Percentiles rank a stretch among this genome's conserved stretches.
Evolutionary conservation across 2,329 filamentous ascomycete genomes (phyloP).

Genomic region (Epichloe festucae): DNA sequence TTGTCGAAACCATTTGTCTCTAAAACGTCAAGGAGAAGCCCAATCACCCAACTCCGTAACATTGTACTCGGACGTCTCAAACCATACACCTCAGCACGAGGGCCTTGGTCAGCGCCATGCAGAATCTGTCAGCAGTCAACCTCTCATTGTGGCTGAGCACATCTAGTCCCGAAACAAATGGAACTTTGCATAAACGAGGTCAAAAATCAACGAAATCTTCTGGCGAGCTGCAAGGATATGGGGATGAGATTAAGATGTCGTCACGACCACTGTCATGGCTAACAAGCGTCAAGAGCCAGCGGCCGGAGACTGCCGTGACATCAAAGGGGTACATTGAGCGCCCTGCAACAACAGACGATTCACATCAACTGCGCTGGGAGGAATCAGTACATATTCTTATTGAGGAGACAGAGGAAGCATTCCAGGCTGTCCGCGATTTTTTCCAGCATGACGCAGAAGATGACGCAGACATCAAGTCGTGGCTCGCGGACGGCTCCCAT

Average conservation of each 20-base stretch:
- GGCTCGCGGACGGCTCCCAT: constrained; percentile 7
- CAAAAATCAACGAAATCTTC: background rate
- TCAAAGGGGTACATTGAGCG: constrained; percentile 2
- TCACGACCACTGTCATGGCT: constrained; percentile 10
- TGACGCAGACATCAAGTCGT: constrained; percentile 17
- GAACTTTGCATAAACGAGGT: background rate
- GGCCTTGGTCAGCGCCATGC: background rate
- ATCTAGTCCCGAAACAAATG: background rate
- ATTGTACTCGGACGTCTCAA: background rate
- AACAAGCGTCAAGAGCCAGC: constrained; percentile 10
- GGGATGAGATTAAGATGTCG: background rate
- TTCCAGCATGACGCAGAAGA: constrained; percentile 26
- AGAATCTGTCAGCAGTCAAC: background rate
- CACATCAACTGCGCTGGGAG: constrained; percentile 13
- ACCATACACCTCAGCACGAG: background rate
- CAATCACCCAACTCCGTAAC: background rate
- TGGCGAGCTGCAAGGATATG: background rate
- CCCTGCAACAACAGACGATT: background rate
- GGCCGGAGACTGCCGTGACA: background rate
- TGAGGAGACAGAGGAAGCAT: constrained; percentile 36
- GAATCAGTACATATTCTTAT: constrained; percentile 33
- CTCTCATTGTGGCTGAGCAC: background rate
- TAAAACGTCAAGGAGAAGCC: no score
- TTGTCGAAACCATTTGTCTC: no score
- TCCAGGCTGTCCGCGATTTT: constrained; percentile 30